These are phyloP conservation scores for Penicillium pancosmium DNA, from an alignment of 495 filamentous ascomycete genomes.

Conservation along the genomic window DNA sequence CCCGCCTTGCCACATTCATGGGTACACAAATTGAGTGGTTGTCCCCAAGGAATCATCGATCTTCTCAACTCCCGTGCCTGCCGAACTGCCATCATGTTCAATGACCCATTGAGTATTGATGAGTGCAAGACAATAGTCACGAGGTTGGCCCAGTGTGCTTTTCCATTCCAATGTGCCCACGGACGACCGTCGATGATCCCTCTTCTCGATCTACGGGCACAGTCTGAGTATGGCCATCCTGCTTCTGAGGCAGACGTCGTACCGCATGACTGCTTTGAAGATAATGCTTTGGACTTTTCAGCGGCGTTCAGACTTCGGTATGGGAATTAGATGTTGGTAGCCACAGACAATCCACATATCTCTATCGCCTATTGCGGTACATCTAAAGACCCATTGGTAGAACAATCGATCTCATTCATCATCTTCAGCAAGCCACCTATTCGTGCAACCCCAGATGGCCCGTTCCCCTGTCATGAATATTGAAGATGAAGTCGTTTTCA, in stretches of 20 bases:
- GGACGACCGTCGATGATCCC: slow-evolving; percentile 80
- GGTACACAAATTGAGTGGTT: slow-evolving; percentile 62
- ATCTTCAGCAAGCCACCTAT: too few species aligned
- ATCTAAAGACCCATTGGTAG: too few species aligned
- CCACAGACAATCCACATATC: too few species aligned
- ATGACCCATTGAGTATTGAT: slow-evolving; percentile 66
- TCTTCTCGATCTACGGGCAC: slow-evolving; percentile 57
- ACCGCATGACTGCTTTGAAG: slow-evolving; percentile 7
- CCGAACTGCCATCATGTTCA: slow-evolving; percentile 95
- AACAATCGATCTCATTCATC: too few species aligned
- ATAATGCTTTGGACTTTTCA: slow-evolving; percentile 17
- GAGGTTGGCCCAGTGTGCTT: slow-evolving; percentile 66
- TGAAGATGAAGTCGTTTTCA: neutral
- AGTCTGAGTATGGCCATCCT: neutral
- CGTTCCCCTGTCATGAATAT: neutral
- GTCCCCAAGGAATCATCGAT: slow-evolving; percentile 79
- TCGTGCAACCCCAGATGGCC: too few species aligned
- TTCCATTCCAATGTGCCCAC: slow-evolving; percentile 94
- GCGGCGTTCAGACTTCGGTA: slow-evolving; percentile 23
- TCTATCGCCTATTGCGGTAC: too few species aligned
- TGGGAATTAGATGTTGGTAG: slow-evolving; percentile 6
- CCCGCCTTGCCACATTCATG: slow-evolving; percentile 39
- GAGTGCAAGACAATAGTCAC: slow-evolving; percentile 69
- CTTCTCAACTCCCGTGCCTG: slow-evolving; percentile 90
- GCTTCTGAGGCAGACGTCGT: neutral